These are phyloP conservation scores for Combretum micranthum DNA, from an alignment of 345 rosid genomes.

Conservation along the genomic window DNA sequence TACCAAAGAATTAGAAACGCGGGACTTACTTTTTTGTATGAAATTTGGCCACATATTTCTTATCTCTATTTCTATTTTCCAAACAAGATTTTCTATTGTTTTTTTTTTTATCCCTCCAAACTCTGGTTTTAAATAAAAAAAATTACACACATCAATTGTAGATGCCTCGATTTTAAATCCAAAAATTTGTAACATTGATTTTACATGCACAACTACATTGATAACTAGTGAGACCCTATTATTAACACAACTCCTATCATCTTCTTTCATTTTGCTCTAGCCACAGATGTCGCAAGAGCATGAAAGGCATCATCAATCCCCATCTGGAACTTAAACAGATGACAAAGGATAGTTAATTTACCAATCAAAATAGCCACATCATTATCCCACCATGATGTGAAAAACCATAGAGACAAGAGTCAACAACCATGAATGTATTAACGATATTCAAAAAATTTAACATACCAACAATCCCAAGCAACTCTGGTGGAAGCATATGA, in stretches of 20 bases:
- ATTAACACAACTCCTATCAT: neutral
- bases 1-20: no score
- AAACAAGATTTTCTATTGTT: no score
- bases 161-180: neutral
- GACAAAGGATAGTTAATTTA: neutral
- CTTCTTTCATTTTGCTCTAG: conserved; percentile 16
- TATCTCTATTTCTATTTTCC: no score
- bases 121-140: no score
- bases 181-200: neutral
- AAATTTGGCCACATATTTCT: no score
- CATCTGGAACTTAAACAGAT: conserved; percentile 42
- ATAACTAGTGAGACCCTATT: conserved; percentile 27
- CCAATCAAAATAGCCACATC: neutral
- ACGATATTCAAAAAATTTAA: conserved; percentile 3
- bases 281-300: conserved; percentile 61
- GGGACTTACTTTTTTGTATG: no score
- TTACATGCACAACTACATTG: conserved; percentile 53
- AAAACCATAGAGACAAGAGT: neutral
- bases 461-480: conserved; percentile 65
- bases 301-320: conserved; percentile 74
- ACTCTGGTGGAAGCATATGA: conserved; percentile 67
- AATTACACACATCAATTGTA: neutral
- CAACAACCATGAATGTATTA: neutral
- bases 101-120: no score
- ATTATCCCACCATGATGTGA: neutral